Percentiles rank a stretch among this genome's conserved stretches.
Evolutionary conservation across 805 yeast species (phyloP).

Genomic region (Spathaspora sp.): DNA sequence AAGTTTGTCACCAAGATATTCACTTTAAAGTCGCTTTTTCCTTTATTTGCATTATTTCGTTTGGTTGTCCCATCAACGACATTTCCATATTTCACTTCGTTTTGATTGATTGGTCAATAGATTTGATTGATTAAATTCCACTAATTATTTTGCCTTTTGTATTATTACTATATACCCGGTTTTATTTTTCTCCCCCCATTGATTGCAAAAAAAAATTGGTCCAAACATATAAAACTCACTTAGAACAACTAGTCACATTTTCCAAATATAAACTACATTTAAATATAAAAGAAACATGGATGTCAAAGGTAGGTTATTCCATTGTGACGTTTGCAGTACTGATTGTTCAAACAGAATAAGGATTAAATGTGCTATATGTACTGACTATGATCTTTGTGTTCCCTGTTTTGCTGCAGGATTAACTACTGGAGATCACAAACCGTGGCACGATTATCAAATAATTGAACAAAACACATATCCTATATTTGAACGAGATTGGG

Average conservation of each 20-base stretch:
- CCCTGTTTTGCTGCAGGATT: constrained; percentile 91
- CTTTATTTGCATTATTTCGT: not conserved
- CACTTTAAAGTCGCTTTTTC: not conserved
- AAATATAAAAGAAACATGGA: constrained; percentile 32
- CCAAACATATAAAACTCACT: constrained; percentile 9
- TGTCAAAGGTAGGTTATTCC: constrained; percentile 47
- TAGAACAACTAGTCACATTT: not conserved
- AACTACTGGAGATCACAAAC: constrained; percentile 80
- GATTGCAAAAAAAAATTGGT: constrained; percentile 11
- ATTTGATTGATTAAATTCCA: constrained; percentile 6
- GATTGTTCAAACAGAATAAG: constrained; percentile 93
- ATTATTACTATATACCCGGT: not conserved
- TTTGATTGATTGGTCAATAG: constrained; percentile 6
- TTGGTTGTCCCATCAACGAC: not conserved
- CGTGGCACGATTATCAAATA: constrained; percentile 88
- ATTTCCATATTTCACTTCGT: constrained; percentile 2
- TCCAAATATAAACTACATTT: not conserved
- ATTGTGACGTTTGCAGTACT: constrained; percentile 95
- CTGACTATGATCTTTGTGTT: constrained; percentile 95
- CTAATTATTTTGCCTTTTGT: not conserved
- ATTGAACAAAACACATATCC: constrained; percentile 96
- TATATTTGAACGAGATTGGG: constrained; percentile 88
- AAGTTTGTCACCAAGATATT: not conserved
- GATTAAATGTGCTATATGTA: constrained; percentile 86
- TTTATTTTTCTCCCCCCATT: not conserved